Evolutionary conservation across 2,329 filamentous ascomycete genomes (phyloP).

Genomic region (Alternaria arborescens): DNA sequence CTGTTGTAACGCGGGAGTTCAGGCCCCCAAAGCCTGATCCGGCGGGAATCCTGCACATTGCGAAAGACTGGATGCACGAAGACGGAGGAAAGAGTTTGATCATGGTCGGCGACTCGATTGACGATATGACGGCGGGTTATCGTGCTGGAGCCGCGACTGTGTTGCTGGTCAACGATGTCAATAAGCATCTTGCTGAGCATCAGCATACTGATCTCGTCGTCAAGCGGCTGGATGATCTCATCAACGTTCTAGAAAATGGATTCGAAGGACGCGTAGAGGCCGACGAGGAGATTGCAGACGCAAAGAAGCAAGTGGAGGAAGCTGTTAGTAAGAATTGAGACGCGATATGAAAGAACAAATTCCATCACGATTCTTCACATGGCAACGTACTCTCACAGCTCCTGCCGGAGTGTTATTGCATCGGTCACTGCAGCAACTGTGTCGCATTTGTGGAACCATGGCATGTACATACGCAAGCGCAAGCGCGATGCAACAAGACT

Average conservation of each 20-base stretch:
- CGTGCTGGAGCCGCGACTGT: constrained; percentile 88
- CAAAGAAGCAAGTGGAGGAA: constrained; percentile 32
- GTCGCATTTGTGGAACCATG: neutral
- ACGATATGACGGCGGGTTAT: constrained; percentile 90
- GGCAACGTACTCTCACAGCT: too few relatives aligned
- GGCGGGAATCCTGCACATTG: constrained; percentile 87
- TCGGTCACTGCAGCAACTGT: neutral
- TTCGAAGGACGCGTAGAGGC: constrained; percentile 64
- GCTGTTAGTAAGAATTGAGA: neutral
- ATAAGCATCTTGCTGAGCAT: constrained; percentile 73
- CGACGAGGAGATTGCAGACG: constrained; percentile 38
- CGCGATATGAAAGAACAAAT: neutral
- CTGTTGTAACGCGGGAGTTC: constrained; percentile 86
- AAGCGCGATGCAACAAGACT: neutral
- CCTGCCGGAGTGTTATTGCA: neutral
- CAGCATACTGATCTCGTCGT: constrained; percentile 81
- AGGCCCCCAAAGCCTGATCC: constrained; percentile 86
- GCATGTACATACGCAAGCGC: neutral
- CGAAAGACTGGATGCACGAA: constrained; percentile 70
- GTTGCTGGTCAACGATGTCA: constrained; percentile 85
- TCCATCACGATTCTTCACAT: neutral
- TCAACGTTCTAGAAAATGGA: constrained; percentile 76
- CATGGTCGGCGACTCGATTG: constrained; percentile 72
- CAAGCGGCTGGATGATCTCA: constrained; percentile 73
- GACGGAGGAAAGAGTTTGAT: constrained; percentile 58